Evolutionary conservation across 148 eudicot species (phyloP), one percentile per base, ranked within the genome.

Genomic region (Vaccinium macrocarpon): DNA sequence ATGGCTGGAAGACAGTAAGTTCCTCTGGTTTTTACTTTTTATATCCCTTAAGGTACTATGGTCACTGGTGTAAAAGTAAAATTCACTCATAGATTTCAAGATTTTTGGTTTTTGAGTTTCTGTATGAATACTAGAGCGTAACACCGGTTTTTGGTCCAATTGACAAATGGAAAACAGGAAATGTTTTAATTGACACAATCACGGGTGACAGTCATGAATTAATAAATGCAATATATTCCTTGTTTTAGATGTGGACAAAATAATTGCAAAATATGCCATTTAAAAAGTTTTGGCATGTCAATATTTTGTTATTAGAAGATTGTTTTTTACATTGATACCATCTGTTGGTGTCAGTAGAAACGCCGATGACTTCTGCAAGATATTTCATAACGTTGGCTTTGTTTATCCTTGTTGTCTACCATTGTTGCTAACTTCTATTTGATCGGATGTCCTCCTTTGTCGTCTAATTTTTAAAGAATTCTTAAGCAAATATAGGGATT

Each of bases 1-100:
- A 85, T 81, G 87, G 87, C 68, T 85, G 87, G 87, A 85, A 85
- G 84, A 85, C 87, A 18, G 87, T 85, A 74, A 81, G 82, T 80
- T 57, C 59, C 32, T 11, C 7, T 42, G 21, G 42, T 32, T n/a
- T 9, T 76, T 64, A 9, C 70, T 9, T 64, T 64, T 50, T 48
- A 21, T 49, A 3, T 27, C 23, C 21, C 42, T 2, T 12, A 77
- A 51, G 15, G 38, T 1, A 32, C 19, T 25, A 52, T 11, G 80
- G 25, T 48, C 13, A 0, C 53, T 8, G n/a, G 13, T 11, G 53
- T 9, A 10, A n/a, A 35, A 23, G 8, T 16, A n/a, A n/a, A n/a
- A n/a, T 70, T 14, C 5, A 15, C 15, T 51, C 61, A 13, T 23
- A 21, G 21, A 52, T 76, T 76, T 76, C 51, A 8, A 19, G 7